These are phyloP conservation scores for Talaromyces atroroseus DNA, from an alignment of 2,329 filamentous ascomycete species.

Conservation along the genomic window DNA sequence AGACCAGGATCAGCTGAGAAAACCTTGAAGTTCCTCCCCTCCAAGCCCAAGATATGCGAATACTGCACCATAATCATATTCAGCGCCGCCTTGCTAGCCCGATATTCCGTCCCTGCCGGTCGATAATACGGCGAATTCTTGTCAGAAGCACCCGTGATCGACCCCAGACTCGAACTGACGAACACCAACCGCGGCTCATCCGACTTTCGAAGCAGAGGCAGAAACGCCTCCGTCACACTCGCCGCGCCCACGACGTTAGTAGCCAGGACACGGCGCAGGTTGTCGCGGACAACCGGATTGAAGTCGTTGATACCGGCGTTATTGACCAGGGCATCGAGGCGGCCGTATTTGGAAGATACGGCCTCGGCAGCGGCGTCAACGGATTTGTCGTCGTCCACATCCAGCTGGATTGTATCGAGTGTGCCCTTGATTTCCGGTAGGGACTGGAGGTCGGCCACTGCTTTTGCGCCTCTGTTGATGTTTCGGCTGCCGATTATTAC, in stretches of 20 bases:
- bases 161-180: slow-evolving; percentile 34
- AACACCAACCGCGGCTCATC: slow-evolving; percentile 35
- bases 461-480: slow-evolving; percentile 12
- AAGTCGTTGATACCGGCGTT: slow-evolving; percentile 18
- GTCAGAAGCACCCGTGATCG: slow-evolving; percentile 26
- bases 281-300: slow-evolving; percentile 16
- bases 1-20: slow-evolving; percentile 44
- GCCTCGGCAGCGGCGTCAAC: slow-evolving; percentile 53
- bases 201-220: slow-evolving; percentile 28
- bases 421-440: slow-evolving; percentile 10
- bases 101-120: slow-evolving; percentile 31
- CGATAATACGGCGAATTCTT: slow-evolving; percentile 22
- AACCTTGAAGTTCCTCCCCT: slow-evolving; percentile 42
- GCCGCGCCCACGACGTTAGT: slow-evolving; percentile 38
- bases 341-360: slow-evolving; percentile 50
- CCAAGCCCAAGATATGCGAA: slow-evolving; percentile 29
- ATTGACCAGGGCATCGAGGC: slow-evolving; percentile 25
- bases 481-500: slow-evolving; percentile 18
- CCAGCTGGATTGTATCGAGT: slow-evolving; percentile 29
- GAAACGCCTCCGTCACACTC: slow-evolving; percentile 31
- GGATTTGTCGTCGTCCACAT: slow-evolving; percentile 47
- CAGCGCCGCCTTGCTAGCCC: slow-evolving; percentile 40
- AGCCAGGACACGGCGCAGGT: slow-evolving; percentile 29
- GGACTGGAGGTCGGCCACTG: slow-evolving; percentile 8
- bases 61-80: slow-evolving; percentile 48